Conservation (phyloP, 2,329 filamentous ascomycete genomes). For the Laburnicola sp. region DNA sequence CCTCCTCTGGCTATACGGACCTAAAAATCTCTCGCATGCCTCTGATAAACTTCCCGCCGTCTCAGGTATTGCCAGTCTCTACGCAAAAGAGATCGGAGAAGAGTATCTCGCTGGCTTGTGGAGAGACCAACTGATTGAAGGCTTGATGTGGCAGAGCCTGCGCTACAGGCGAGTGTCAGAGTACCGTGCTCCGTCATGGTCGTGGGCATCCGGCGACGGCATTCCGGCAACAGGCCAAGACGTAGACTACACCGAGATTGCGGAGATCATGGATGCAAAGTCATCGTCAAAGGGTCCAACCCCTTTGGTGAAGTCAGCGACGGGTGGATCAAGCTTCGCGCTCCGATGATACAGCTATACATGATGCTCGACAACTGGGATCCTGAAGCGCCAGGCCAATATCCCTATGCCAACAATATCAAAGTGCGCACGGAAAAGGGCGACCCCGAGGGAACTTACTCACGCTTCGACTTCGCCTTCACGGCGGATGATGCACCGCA, state of each 20-base stretch:
- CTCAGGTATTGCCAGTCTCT: constrained; percentile 9
- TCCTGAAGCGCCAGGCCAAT: constrained; percentile 3
- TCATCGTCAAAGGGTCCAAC: constrained; percentile 6
- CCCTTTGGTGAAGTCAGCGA: constrained; percentile 10
- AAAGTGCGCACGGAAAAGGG: constrained; percentile 10
- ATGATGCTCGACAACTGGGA: constrained; percentile 2
- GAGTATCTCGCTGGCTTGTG: constrained; percentile 16
- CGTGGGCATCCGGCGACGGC: constrained; percentile 14
- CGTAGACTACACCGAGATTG: constrained; percentile 3
- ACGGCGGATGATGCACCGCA: constrained; percentile 8
- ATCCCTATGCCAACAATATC: constrained; percentile 3
- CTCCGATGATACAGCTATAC: constrained; percentile 6
- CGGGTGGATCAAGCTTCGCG: constrained; percentile 10
- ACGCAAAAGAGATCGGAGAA: constrained; percentile 5
- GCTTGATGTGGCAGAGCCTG: constrained; percentile 8
- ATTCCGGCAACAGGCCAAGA: constrained; percentile 3
- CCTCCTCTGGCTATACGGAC: constrained; percentile 4
- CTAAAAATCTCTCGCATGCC: constrained; percentile 1
- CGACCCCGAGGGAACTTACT: neutral
- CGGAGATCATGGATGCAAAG: constrained; percentile 9
- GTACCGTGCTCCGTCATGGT: constrained; percentile 18
- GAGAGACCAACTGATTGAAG: constrained; percentile 8
- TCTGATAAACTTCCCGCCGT: constrained; percentile 14
- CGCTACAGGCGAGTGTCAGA: constrained; percentile 1
- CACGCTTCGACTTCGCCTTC: constrained; percentile 11